phyloP scores from a whole-genome alignment of 2,329 filamentous ascomycete genomes.

The Fusarium fujikuroi region DNA sequence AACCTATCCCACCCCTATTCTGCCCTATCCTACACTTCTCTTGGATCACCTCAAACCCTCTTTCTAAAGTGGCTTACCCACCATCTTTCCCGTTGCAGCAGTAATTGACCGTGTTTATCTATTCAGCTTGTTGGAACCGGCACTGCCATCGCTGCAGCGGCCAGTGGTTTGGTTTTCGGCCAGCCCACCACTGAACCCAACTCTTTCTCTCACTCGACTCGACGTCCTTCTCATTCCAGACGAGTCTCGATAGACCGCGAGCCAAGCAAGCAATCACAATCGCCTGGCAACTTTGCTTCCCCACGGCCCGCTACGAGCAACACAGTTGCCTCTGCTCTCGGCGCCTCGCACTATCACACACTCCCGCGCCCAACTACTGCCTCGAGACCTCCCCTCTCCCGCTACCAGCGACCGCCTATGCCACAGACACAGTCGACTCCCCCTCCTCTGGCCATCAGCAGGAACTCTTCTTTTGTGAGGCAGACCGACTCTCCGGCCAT shows the following conservation, averaged over 20 bases:
- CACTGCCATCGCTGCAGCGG: constrained; percentile 69
- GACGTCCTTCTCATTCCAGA: constrained; percentile 44
- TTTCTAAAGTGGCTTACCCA: constrained; percentile 31
- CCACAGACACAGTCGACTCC: constrained; percentile 56
- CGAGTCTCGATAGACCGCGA: constrained; percentile 51
- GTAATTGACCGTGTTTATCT: constrained; percentile 36
- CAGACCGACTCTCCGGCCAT: constrained; percentile 51
- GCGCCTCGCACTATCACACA: constrained; percentile 46
- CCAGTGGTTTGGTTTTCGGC: constrained; percentile 68
- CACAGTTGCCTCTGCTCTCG: constrained; percentile 47
- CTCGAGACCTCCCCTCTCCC: constrained; percentile 52
- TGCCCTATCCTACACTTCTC: constrained; percentile 29
- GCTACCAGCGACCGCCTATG: constrained; percentile 52
- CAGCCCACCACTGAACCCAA: constrained; percentile 60
- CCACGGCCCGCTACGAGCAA: constrained; percentile 59
- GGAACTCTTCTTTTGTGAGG: constrained; percentile 57
- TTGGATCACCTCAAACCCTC: constrained; percentile 34
- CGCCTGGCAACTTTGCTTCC: constrained; percentile 40
- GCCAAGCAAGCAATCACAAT: constrained; percentile 43
- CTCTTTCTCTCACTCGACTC: constrained; percentile 44
- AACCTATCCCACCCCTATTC: constrained; percentile 32
- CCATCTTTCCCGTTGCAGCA: constrained; percentile 35
- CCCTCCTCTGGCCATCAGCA: constrained; percentile 52
- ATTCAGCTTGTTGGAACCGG: constrained; percentile 69
- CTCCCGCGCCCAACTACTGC: constrained; percentile 46